Percentiles rank a stretch among this genome's conserved stretches.
phyloP scores from a whole-genome alignment of 2,329 filamentous ascomycete genomes.

The Aspergillus fijiensis region DNA sequence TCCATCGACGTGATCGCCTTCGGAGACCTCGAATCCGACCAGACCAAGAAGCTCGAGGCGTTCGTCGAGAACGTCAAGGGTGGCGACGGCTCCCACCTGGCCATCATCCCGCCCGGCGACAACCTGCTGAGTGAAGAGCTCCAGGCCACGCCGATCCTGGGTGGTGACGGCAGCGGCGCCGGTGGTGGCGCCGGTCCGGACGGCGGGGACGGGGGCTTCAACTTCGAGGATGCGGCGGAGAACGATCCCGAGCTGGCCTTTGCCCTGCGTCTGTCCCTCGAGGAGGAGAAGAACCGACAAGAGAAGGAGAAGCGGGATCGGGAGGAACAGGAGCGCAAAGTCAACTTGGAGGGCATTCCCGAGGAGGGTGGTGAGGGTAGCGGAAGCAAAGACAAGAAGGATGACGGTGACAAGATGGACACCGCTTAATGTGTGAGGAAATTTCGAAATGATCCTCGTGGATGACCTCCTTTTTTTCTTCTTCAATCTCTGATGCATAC shows the following conservation, averaged over 20 bases:
- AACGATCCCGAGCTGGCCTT: conserved; percentile 87
- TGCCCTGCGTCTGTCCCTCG: conserved; percentile 94
- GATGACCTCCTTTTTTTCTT: conserved; percentile 21
- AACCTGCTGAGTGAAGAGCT: conserved; percentile 92
- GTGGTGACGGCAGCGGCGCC: conserved; percentile 70
- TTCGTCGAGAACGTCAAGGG: conserved; percentile 94
- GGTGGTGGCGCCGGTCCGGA: conserved; percentile 47
- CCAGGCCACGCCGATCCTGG: conserved; percentile 82
- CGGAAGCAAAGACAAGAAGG: conserved; percentile 55
- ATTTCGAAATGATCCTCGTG: conserved; percentile 17
- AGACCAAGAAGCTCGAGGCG: conserved; percentile 81
- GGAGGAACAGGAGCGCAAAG: conserved; percentile 70
- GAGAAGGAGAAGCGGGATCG: conserved; percentile 80
- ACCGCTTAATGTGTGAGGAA: conserved; percentile 61
- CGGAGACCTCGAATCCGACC: conserved; percentile 87
- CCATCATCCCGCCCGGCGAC: conserved; percentile 84
- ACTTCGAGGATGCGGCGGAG: conserved; percentile 82
- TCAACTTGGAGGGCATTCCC: conserved; percentile 75
- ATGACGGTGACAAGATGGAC: conserved; percentile 80
- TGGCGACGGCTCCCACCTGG: conserved; percentile 85
- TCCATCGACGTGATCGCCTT: conserved; percentile 94
- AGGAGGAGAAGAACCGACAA: conserved; percentile 93
- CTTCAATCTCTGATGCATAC: conserved; percentile 33
- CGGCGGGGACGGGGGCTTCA: conserved; percentile 59
- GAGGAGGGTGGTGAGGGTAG: conserved; percentile 71